Evolutionary conservation across 2,329 filamentous ascomycete species (phyloP), one percentile per base, ranked within the genome.

Genomic region (Calonectria fujianensis): DNA sequence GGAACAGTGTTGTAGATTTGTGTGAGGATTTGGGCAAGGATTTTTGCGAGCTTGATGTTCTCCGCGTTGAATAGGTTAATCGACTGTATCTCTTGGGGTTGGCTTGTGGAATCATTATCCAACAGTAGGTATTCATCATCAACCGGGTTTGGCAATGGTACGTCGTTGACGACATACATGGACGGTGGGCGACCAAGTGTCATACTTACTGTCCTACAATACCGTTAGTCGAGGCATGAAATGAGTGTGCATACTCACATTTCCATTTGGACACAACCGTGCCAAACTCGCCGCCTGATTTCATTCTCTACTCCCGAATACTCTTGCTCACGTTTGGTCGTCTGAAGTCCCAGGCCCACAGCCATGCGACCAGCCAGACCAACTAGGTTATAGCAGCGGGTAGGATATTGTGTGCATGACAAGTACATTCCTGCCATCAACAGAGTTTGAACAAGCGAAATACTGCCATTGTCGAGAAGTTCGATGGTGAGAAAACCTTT

Each of bases 201-300:
- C 70, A 72, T 72, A 52, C 70, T 72, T 9, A 68, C 70, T 4
- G 64, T 72, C 69, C 69, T 71, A 1, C 9, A 0, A 6, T 1
- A 1, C 11, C 9, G 37, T 48, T 24, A 65, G 27, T 29, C 24
- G n/a, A 20, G 2, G 16, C 3, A 24, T 14, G 9, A 11, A 9
- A 24, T 18, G n/a, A 37, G 1, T 4, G 7, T 24, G 4, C 32
- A 41, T 24, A 39, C 61, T 50, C 32, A 50, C 70, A 72, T 72
- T 50, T 72, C 70, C 41, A 68, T 63, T n/a, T 68, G 64, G 24
- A 72, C 7, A 16, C 70, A 72, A 18, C 51, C 70, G n/a, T 64
- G 52, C 64, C 70, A 72, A 7, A 69, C 31, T 5, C 70, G 48
- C 9, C 70, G 64, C 14, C 70, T 10, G 1, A 72, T 52, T 24